A percentile compares a stretch with the other conserved stretches of the same genome.
Conservation (phyloP, 1,139 yeast genomes). For the Geotrichum aggregatum region DNA sequence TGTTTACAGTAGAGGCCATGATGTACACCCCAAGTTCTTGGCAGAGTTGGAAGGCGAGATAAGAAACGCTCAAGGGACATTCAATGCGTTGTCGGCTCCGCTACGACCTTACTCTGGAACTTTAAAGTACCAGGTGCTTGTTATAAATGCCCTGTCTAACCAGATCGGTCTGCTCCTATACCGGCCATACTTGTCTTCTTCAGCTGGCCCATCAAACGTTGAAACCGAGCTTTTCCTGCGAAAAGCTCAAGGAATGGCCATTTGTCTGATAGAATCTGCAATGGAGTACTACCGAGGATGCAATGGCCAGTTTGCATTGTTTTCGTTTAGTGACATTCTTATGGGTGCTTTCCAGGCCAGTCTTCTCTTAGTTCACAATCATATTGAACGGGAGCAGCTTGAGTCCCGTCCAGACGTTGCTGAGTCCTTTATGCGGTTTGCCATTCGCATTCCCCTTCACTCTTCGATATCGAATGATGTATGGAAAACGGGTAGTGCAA, state of each 20-base stretch:
- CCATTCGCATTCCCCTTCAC: constrained; percentile 10
- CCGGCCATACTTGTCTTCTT: constrained; percentile 3
- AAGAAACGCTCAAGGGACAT: constrained; percentile 10
- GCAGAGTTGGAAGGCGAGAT: not conserved
- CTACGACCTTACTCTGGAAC: not conserved
- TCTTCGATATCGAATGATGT: not conserved
- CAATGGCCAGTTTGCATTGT: not conserved
- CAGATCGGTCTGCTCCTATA: constrained; percentile 6
- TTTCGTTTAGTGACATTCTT: constrained; percentile 7
- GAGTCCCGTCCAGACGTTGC: constrained; percentile 2
- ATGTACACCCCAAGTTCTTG: not conserved
- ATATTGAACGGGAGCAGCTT: not conserved
- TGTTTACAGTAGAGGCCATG: not conserved
- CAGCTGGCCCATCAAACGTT: not conserved
- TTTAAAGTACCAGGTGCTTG: not conserved
- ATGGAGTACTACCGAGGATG: not conserved
- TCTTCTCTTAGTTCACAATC: constrained; percentile 5
- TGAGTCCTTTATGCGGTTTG: constrained; percentile 3
- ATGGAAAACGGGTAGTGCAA: constrained; percentile 7
- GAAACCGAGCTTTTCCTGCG: not conserved
- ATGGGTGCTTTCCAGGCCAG: constrained; percentile 13
- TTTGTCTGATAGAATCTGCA: constrained; percentile 9
- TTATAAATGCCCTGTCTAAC: constrained; percentile 6
- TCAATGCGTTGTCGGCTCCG: not conserved
- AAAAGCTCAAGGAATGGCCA: constrained; percentile 4